These are phyloP conservation scores for Leishmania tarentolae DNA, from an alignment of 208 protist genomes.

Conservation along the genomic window DNA sequence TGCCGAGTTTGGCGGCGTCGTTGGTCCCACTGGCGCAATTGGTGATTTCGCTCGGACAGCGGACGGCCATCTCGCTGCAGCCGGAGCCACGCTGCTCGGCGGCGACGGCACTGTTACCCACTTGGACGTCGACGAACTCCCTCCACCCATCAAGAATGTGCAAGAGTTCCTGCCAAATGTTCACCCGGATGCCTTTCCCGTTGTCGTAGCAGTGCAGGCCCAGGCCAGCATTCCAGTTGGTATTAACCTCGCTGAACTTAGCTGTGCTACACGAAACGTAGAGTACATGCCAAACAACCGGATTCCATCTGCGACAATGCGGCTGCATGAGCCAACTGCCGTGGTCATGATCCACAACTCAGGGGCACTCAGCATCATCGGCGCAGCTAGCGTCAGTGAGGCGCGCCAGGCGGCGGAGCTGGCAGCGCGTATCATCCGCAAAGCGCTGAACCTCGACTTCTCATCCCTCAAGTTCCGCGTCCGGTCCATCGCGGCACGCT, in stretches of 20 bases:
- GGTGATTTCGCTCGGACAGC: slow-evolving; percentile 27
- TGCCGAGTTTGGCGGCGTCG: slow-evolving; percentile 9
- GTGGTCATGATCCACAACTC: slow-evolving; percentile 80
- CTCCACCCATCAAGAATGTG: slow-evolving; percentile 47
- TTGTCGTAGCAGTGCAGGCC: slow-evolving; percentile 78
- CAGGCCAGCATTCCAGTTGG: slow-evolving; percentile 73
- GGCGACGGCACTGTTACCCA: slow-evolving; percentile 19
- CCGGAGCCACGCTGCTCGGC: not conserved
- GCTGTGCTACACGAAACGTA: slow-evolving; percentile 85
- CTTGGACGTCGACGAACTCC: slow-evolving; percentile 18
- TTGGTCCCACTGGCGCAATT: slow-evolving; percentile 23
- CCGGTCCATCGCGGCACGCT: slow-evolving; percentile 80
- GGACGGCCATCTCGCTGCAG: slow-evolving; percentile 27
- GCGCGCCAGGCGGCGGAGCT: slow-evolving; percentile 86
- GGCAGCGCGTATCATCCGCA: slow-evolving; percentile 83
- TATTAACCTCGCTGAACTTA: slow-evolving; percentile 80
- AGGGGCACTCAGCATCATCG: slow-evolving; percentile 78
- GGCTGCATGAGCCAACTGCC: slow-evolving; percentile 78
- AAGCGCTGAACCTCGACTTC: slow-evolving; percentile 69
- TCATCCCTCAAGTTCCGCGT: slow-evolving; percentile 79
- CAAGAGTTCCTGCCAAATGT: slow-evolving; percentile 74
- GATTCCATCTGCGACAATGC: slow-evolving; percentile 75
- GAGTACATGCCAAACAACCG: slow-evolving; percentile 79
- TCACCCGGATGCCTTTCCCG: slow-evolving; percentile 54
- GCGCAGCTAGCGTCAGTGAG: slow-evolving; percentile 74